Conservation (phyloP, 176 grass and related monocot species). For the Triticum turgidum region DNA sequence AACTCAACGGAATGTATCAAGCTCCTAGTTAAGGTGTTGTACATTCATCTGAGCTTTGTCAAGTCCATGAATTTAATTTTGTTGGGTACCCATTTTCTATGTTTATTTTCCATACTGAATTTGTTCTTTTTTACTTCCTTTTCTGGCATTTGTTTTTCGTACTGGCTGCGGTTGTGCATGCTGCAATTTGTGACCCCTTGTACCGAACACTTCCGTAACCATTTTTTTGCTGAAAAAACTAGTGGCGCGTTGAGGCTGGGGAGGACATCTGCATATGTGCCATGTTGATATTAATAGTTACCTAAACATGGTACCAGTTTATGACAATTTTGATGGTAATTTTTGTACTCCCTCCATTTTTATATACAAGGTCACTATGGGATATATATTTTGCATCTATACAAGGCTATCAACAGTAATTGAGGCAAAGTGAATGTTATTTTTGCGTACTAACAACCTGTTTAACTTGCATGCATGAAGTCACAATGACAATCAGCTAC, state of each 20-base stretch:
- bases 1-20: constrained; percentile 26
- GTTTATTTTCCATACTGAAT: not conserved
- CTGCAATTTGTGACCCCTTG: not conserved
- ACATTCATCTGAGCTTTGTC: not conserved
- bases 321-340: not conserved
- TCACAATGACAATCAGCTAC: too few relatives aligned
- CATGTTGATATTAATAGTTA: not conserved
- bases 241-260: not conserved
- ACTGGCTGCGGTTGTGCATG: not conserved
- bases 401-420: too few relatives aligned
- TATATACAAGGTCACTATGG: too few relatives aligned
- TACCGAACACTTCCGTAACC: not conserved
- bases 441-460: too few relatives aligned
- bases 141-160: not conserved
- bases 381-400: too few relatives aligned
- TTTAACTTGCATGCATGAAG: too few relatives aligned
- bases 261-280: not conserved
- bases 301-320: not conserved
- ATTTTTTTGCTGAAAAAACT: not conserved
- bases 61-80: constrained; percentile 6
- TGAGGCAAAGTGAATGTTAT: too few relatives aligned
- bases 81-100: not conserved
- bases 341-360: not conserved
- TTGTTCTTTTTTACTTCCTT: not conserved
- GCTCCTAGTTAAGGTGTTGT: constrained; percentile 25